Evolutionary conservation across 331 rosid genomes (phyloP), one percentile per base, ranked within the genome.

Genomic region (Cydonia oblonga): DNA sequence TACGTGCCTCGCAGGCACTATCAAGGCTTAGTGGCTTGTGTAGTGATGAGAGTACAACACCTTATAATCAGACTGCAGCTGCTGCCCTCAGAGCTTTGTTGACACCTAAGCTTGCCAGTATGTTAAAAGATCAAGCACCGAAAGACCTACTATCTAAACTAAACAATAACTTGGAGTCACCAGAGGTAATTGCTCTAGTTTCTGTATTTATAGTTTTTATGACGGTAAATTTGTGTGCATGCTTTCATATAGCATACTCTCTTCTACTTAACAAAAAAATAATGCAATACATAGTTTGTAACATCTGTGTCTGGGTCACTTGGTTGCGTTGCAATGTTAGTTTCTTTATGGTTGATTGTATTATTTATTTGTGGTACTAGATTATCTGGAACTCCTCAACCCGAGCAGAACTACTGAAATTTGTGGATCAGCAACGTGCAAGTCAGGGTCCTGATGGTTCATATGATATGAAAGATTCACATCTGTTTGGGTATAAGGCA

Each of bases 381-480:
- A 88, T 95, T 77, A 95, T 95, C 75, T 95, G 99, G 99, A 95
- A 89, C 88, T 91, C 99, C 66, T 86, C 93, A 64, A 95, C 96
- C 64, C 85, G 99, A 68, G 90, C 88, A 76, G 99, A 95, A 81
- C 86, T 95, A 62, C 81, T 91, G 69, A 84, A 92, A 82, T 95
- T 91, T 91, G 97, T 95, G 84, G 99, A 95, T 76, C 88, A 89
- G 81, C 99, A 91, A 79, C 99, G 96, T 24, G 76, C 86, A 74
- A 79, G 87, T 81, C 96, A 84, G 82, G 89, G 89, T 78, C 90
- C 99, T 76, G 99, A 95, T 75, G 99, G 99, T 22, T 95, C 96
- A 52, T 95, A 89, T 84, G 97, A 91, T 78, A 51, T 95, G 77
- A 77, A 81, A 69, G 96, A 91, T 78, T 83, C 90, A 5, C 91